These are phyloP conservation scores for Saccharum hybrid DNA, from an alignment of 202 grass and related monocot species.

Conservation along the genomic window DNA sequence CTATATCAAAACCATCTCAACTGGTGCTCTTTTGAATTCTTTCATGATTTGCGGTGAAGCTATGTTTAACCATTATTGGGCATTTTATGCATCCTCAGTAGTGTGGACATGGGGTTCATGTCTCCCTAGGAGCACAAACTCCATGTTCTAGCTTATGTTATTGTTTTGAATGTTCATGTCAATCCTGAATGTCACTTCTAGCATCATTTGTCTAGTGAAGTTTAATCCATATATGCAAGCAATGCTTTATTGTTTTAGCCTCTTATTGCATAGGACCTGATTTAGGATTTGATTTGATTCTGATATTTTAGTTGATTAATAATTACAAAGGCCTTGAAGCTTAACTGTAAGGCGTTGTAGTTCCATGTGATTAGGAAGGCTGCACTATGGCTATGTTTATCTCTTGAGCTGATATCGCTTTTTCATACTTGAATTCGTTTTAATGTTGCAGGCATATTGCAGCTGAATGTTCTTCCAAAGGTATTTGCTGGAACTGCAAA, in stretches of 20 bases:
- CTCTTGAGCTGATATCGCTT: constrained; percentile 12
- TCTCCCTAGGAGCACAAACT: not conserved
- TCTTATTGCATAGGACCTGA: not conserved
- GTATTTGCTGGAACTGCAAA: constrained; percentile 99
- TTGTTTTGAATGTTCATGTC: constrained; percentile 33
- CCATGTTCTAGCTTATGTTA: constrained; percentile 12
- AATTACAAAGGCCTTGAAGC: constrained; percentile 25
- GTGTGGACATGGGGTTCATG: not conserved
- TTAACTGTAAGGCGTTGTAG: constrained; percentile 19
- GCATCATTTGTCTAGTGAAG: constrained; percentile 9
- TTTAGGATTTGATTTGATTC: not conserved
- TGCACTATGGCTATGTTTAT: not conserved
- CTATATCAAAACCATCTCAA: not conserved
- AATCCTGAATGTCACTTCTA: not conserved
- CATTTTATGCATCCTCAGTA: not conserved
- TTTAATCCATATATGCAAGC: not conserved
- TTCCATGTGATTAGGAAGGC: constrained; percentile 19
- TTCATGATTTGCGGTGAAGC: not conserved
- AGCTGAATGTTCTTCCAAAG: constrained; percentile 85
- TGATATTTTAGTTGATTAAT: constrained; percentile 22
- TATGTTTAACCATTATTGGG: constrained; percentile 13
- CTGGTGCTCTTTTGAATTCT: not conserved
- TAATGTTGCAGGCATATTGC: constrained; percentile 76
- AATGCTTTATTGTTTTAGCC: constrained; percentile 6
- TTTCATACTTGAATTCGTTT: constrained; percentile 20